These are phyloP conservation scores for Zoysia pacifica DNA, from an alignment of 176 grass and related monocot species.

Conservation along the genomic window DNA sequence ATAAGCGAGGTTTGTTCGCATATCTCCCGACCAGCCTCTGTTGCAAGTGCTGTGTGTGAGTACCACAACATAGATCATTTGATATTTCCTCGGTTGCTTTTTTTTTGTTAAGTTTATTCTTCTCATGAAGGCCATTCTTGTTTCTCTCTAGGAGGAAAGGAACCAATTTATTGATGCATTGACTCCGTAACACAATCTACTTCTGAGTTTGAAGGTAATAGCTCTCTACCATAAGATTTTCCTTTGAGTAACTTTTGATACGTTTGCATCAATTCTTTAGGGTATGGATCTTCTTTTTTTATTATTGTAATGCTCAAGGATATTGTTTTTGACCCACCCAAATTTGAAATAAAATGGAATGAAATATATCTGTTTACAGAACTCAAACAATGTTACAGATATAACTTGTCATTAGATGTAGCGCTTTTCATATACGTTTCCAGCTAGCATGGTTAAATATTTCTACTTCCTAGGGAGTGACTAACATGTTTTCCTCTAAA, in stretches of 20 bases:
- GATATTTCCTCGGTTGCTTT: neutral
- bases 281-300: neutral
- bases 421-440: neutral
- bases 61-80: neutral
- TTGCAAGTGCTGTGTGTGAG: neutral
- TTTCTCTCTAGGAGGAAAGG: neutral
- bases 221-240: neutral
- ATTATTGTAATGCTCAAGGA: neutral
- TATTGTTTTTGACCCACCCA: neutral
- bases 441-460: neutral
- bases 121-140: neutral
- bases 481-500: neutral
- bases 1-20: neutral
- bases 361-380: neutral
- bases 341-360: neutral
- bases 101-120: neutral
- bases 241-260: neutral
- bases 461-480: neutral
- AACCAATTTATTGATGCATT: neutral
- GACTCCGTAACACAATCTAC: neutral
- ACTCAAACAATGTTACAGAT: too few species aligned
- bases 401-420: too few species aligned
- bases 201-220: constrained; percentile 33
- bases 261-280: neutral
- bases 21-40: neutral